Base-by-base conservation (phyloP, 768 basidiomycete species). In the Kwoniella sp. region DNA sequence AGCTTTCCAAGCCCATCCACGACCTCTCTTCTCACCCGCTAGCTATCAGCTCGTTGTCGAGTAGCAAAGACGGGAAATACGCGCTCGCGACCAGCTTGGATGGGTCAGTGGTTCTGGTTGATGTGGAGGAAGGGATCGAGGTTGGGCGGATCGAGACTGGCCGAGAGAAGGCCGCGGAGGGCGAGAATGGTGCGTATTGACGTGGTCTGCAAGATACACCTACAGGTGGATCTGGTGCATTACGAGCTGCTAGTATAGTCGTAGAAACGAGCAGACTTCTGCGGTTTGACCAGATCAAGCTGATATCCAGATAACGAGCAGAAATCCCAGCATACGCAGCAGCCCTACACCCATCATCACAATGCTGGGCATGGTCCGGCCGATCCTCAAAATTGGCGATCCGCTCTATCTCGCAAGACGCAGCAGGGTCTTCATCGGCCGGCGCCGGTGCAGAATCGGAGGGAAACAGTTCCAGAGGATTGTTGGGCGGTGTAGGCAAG, bases 11-110 rank as follows among this genome's bases (percentile, higher is more conserved):
- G 71, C 85, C 86, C 2, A 84, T 83, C 74, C 85, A 66, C 66
- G 82, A 87, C 34, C 86, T 87, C 20, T 81, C 86, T 38, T 84
- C 89, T n/a, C 91, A 95, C 81, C 87, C 91, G 7, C 87, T 95
- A 22, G 93, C 90, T 1, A 86, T 93, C 69, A 86, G 91, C 20
- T 92, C 92, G 4, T 81, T 95, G 34, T 91, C 90, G 20, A 86
- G 86, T 8, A 85, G 88, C 22, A 84, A 87, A 54, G 65, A 75
- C 47, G 93, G 91, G 8, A 83, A 82, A 53, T 82, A 81, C 30
- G 91, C 87, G 0, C 79, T 96, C 51, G 89, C 88, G 71, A 92
- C 92, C 73, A 89, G 89, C 60, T 83, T 94, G 22, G 93, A 95
- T 73, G 93, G 93, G 1, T 85, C 89, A 29, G 92, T 91, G 0